Evolutionary conservation across 331 rosid species (phyloP).

Genomic region (Cydonia oblonga): DNA sequence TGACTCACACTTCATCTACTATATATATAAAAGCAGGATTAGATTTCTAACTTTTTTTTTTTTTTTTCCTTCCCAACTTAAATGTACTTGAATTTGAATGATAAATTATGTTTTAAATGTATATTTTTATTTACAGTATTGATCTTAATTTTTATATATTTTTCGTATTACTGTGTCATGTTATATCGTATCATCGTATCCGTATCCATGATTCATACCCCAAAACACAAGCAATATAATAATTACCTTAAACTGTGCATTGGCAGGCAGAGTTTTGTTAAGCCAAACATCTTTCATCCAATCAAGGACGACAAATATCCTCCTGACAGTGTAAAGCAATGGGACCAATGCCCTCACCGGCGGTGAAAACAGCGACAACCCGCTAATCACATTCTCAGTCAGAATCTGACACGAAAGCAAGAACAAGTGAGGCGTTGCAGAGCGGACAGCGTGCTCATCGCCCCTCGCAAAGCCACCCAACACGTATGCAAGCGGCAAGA

Average conservation of each 20-base stretch:
- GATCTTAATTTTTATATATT: no score
- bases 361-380: constrained; percentile 64
- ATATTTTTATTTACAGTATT: no score
- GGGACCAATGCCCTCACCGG: constrained; percentile 87
- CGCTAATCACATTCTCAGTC: constrained; percentile 62
- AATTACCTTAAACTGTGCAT: constrained; percentile 49
- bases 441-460: constrained; percentile 68
- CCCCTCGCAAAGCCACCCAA: constrained; percentile 88
- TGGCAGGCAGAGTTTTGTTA: constrained; percentile 50
- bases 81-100: no score
- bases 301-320: constrained; percentile 68
- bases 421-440: constrained; percentile 80
- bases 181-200: no score
- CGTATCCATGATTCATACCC: no score
- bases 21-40: no score
- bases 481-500: constrained; percentile 77
- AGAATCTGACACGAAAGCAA: constrained; percentile 69
- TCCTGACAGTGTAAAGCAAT: constrained; percentile 53
- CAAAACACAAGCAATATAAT: not conserved
- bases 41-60: no score
- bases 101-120: no score
- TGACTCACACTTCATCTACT: no score
- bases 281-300: constrained; percentile 73
- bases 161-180: no score
- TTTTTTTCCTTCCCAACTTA: no score